Conservation (phyloP, 1,139 yeast genomes). For the Geotrichum macrosporum region DNA sequence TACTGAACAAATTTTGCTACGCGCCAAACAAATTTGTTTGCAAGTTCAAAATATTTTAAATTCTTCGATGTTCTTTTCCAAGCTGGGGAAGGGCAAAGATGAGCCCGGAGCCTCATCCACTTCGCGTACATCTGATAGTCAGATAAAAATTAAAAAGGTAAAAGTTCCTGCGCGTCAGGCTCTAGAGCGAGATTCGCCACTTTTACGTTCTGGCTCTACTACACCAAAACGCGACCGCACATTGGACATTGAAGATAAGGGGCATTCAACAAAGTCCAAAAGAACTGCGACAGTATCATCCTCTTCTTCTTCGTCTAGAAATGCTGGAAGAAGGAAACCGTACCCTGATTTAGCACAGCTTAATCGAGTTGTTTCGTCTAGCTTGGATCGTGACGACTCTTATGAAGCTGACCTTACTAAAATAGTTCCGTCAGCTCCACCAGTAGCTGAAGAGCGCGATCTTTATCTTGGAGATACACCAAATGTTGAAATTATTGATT, state of each 20-base stretch:
- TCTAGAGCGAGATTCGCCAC: constrained; percentile 3
- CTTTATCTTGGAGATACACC: constrained; percentile 9
- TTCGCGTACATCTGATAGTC: constrained; percentile 3
- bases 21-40: too few species aligned
- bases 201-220: background rate
- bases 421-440: constrained; percentile 8
- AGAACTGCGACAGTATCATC: background rate
- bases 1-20: too few species aligned
- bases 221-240: background rate
- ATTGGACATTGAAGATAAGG: background rate
- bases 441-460: constrained; percentile 10
- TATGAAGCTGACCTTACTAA: constrained; percentile 16
- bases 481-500: constrained; percentile 12
- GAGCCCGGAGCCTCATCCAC: background rate
- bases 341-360: constrained; percentile 16
- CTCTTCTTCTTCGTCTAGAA: too few species aligned
- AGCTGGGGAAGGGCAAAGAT: constrained; percentile 7
- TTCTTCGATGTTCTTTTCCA: constrained; percentile 20
- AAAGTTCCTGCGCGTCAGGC: too few species aligned
- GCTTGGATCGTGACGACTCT: constrained; percentile 15
- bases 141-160: constrained; percentile 12
- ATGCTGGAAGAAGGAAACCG: constrained; percentile 6
- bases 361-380: constrained; percentile 12
- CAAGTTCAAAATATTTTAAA: too few species aligned
- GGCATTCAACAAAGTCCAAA: background rate